These are phyloP conservation scores for Amanita inopinata DNA, from an alignment of 768 basidiomycete species.

Conservation along the genomic window DNA sequence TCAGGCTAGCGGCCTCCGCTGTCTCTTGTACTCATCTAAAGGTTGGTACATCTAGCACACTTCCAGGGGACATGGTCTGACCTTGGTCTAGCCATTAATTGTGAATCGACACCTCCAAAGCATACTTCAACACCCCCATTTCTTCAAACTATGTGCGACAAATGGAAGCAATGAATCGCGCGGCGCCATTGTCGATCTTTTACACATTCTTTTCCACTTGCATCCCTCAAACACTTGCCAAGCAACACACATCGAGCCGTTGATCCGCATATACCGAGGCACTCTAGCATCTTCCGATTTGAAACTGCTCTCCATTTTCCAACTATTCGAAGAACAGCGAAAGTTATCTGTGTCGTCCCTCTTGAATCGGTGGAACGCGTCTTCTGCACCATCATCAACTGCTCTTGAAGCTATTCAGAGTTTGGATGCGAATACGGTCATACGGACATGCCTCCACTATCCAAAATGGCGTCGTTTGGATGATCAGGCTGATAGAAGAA, in stretches of 20 bases:
- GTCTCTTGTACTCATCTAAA: conserved; percentile 14
- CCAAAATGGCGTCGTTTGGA: conserved; percentile 53
- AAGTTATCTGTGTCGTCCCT: conserved; percentile 55
- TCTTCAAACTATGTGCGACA: conserved; percentile 36
- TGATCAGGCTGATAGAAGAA: conserved; percentile 20
- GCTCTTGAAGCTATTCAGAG: conserved; percentile 59
- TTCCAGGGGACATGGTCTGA: neutral
- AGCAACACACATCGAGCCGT: conserved; percentile 69
- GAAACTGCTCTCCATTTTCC: conserved; percentile 63
- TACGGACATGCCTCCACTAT: conserved; percentile 64
- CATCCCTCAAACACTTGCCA: conserved; percentile 84
- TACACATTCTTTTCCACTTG: conserved; percentile 60
- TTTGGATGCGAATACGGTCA: conserved; percentile 57
- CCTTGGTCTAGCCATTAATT: conserved; percentile 42
- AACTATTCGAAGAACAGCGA: conserved; percentile 65
- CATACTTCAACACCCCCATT: conserved; percentile 59
- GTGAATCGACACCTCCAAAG: conserved; percentile 71
- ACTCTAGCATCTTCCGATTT: conserved; percentile 59
- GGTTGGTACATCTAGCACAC: neutral
- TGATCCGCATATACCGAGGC: conserved; percentile 67
- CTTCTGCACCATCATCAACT: conserved; percentile 30
- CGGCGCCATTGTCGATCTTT: conserved; percentile 40
- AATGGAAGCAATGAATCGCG: conserved; percentile 23
- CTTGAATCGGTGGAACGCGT: conserved; percentile 54
- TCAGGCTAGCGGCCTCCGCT: conserved; percentile 35